Evolutionary conservation across 169 alveolate genomes (phyloP).

Genomic region (Eimeria necatrix): DNA sequence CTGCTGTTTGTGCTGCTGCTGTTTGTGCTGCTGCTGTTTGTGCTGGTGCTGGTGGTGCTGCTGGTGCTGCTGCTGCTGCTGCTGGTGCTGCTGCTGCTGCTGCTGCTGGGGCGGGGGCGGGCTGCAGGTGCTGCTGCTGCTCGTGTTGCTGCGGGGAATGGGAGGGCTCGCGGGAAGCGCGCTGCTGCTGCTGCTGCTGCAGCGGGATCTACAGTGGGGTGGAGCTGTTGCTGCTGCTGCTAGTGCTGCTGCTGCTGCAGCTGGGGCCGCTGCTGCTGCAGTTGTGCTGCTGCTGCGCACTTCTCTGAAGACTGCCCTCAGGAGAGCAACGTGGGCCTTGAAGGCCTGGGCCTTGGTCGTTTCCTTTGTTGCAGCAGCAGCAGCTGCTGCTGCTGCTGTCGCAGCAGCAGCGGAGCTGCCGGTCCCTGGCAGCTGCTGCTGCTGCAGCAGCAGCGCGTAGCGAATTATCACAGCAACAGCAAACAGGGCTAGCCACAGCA

Average conservation of each 20-base stretch:
- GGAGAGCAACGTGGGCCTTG: slow-evolving; percentile 11
- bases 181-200: slow-evolving; percentile 15
- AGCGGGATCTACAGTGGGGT: neutral
- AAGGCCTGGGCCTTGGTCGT: neutral
- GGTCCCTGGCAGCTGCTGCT: slow-evolving; percentile 50
- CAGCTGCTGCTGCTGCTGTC: slow-evolving; percentile 38
- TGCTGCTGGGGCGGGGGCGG: neutral
- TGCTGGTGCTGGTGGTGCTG: neutral
- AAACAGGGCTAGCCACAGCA: slow-evolving; percentile 7
- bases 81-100: slow-evolving; percentile 32
- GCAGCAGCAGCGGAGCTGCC: neutral
- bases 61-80: neutral
- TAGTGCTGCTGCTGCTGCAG: slow-evolving; percentile 39
- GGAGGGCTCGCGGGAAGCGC: no score
- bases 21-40: neutral
- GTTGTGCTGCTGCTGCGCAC: slow-evolving; percentile 6
- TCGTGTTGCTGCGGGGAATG: neutral
- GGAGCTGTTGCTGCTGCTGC: neutral
- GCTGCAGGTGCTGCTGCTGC: neutral
- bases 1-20: neutral
- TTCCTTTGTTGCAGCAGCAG: slow-evolving; percentile 32
- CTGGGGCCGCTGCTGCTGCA: neutral
- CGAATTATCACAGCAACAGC: slow-evolving; percentile 3
- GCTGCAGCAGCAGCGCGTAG: slow-evolving; percentile 51
- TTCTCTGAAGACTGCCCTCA: neutral